Evolutionary conservation across 345 rosid genomes (phyloP).

Genomic region (Brassica napus): DNA sequence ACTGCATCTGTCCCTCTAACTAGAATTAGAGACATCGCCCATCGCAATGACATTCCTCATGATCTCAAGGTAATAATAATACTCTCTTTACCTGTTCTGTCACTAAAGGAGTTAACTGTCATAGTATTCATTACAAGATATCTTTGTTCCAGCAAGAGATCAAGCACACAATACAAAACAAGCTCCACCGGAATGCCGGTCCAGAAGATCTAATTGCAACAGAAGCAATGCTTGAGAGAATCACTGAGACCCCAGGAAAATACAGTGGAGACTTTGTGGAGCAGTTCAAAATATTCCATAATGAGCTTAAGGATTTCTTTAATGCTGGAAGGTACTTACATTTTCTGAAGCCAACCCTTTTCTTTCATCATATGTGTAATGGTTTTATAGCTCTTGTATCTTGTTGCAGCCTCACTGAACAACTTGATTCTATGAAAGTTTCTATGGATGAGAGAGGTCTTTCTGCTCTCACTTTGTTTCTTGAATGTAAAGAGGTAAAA

Average conservation of each 20-base stretch:
- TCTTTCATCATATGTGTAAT: background rate
- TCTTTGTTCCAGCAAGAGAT: slow-evolving; percentile 81
- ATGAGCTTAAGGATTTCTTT: slow-evolving; percentile 95
- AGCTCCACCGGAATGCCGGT: slow-evolving; percentile 96
- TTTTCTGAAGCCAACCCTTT: slow-evolving; percentile 12
- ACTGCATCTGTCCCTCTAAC: slow-evolving; percentile 97
- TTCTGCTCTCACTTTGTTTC: slow-evolving; percentile 61
- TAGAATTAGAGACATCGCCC: slow-evolving; percentile 97
- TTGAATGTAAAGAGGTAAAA: slow-evolving; percentile 73
- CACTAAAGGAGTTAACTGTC: slow-evolving; percentile 12
- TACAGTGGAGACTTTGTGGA: slow-evolving; percentile 85
- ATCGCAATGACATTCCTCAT: slow-evolving; percentile 90
- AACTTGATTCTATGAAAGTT: slow-evolving; percentile 78
- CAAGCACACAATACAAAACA: slow-evolving; percentile 95
- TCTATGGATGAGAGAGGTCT: slow-evolving; percentile 70
- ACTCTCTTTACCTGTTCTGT: slow-evolving; percentile 24
- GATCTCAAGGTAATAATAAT: slow-evolving; percentile 80
- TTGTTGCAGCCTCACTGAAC: slow-evolving; percentile 82
- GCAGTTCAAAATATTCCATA: slow-evolving; percentile 87
- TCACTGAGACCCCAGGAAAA: slow-evolving; percentile 81
- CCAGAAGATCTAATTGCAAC: slow-evolving; percentile 99
- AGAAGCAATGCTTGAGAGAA: slow-evolving; percentile 92
- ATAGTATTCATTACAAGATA: slow-evolving; percentile 13
- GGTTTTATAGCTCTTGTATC: background rate
- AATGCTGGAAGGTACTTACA: slow-evolving; percentile 91